A percentile compares a stretch with the other conserved stretches of the same genome.
Evolutionary conservation across 192 early-diverging fungal species (phyloP).

Genomic region (Ambispora gerdemannii): DNA sequence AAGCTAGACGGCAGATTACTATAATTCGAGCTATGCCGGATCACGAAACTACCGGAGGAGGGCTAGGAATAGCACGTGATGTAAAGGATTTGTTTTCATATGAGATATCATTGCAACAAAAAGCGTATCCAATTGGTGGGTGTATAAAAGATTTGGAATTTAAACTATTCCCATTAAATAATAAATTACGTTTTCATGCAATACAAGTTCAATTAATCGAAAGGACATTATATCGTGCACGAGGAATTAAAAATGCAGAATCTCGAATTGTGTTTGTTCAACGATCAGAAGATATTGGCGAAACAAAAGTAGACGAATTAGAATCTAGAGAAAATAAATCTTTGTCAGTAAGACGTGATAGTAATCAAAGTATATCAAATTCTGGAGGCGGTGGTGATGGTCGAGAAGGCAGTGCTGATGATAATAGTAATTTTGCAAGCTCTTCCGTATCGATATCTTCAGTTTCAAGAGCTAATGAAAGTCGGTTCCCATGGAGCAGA

Average conservation of each 20-base stretch:
- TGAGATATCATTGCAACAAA: conserved; percentile 51
- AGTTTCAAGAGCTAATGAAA: no score
- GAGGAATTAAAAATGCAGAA: neutral
- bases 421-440: no score
- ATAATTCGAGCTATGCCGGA: conserved; percentile 51
- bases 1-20: conserved; percentile 33
- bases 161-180: conserved; percentile 43
- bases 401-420: neutral
- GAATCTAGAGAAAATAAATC: neutral
- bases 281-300: neutral
- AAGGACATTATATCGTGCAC: neutral
- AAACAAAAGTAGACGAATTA: neutral
- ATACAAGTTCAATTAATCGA: conserved; percentile 10
- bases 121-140: conserved; percentile 53
- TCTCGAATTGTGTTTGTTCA: neutral
- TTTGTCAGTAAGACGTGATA: neutral
- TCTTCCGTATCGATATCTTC: neutral
- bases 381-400: neutral
- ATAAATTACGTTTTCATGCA: conserved; percentile 29
- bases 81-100: conserved; percentile 35
- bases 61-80: conserved; percentile 36
- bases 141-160: conserved; percentile 43
- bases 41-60: conserved; percentile 48
- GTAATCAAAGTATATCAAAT: neutral
- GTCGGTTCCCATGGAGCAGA: neutral